Conservation (phyloP, 495 filamentous ascomycete species). For the Hypoxylon lienhwacheense region DNA sequence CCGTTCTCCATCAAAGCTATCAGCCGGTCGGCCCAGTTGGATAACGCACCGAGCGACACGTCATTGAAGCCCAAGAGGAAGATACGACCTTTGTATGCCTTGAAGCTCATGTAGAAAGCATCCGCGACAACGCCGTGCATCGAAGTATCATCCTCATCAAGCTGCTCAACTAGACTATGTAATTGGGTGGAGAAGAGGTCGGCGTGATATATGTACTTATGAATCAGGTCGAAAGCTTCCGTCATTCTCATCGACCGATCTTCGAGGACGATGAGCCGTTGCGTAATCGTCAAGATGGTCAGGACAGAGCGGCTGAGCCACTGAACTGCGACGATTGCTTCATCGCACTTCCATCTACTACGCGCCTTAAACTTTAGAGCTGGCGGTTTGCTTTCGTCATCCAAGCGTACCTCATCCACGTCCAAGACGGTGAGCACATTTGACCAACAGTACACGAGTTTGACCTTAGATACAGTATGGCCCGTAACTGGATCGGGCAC, state of each 20-base stretch:
- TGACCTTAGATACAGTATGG: slow-evolving; percentile 66
- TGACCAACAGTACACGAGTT: slow-evolving; percentile 98
- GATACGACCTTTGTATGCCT: slow-evolving; percentile 88
- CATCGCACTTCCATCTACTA: slow-evolving; percentile 89
- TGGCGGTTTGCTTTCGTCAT: slow-evolving; percentile 70
- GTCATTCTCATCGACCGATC: slow-evolving; percentile 85
- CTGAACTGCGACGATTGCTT: slow-evolving; percentile 94
- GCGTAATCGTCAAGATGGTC: slow-evolving; percentile 88
- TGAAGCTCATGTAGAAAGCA: slow-evolving; percentile 97
- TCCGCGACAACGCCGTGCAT: slow-evolving; percentile 97
- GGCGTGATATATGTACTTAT: slow-evolving; percentile 88
- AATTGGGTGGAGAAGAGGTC: slow-evolving; percentile 87
- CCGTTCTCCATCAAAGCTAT: slow-evolving; percentile 94
- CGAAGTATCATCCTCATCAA: slow-evolving; percentile 82
- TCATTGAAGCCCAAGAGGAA: slow-evolving; percentile 92
- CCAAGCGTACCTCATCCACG: slow-evolving; percentile 70
- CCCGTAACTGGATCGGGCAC: slow-evolving; percentile 60
- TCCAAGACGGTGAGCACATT: slow-evolving; percentile 92
- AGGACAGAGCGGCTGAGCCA: slow-evolving; percentile 96
- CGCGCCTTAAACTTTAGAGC: slow-evolving; percentile 77
- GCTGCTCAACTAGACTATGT: slow-evolving; percentile 77
- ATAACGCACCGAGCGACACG: slow-evolving; percentile 81
- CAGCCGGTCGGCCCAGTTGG: slow-evolving; percentile 98
- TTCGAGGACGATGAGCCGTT: slow-evolving; percentile 88
- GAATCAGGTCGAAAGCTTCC: slow-evolving; percentile 88